These are phyloP conservation scores for Penicillium macrosclerotiorum DNA, from an alignment of 495 filamentous ascomycete genomes.

Conservation along the genomic window DNA sequence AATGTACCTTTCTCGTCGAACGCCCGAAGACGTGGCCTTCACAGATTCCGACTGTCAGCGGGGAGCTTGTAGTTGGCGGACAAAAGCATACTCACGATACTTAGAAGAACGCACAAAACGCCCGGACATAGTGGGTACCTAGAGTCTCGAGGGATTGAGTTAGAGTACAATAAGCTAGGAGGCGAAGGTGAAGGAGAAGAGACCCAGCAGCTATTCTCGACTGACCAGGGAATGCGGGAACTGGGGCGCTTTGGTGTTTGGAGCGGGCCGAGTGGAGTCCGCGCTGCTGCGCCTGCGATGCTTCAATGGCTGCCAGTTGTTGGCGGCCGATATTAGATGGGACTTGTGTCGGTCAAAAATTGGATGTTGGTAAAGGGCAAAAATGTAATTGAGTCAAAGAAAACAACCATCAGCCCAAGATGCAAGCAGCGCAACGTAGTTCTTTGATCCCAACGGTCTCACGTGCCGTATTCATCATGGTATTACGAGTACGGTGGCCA, in stretches of 20 bases:
- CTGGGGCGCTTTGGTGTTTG: conserved; percentile 28
- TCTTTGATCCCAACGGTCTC: conserved; percentile 3
- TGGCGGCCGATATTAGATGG: background rate
- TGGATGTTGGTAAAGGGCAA: background rate
- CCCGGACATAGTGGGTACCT: conserved; percentile 68
- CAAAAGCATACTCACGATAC: conserved; percentile 71
- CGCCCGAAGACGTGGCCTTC: conserved; percentile 97
- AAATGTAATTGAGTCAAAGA: background rate
- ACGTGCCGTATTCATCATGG: conserved; percentile 12
- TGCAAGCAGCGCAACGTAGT: background rate
- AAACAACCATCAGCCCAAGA: background rate
- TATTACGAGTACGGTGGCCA: conserved; percentile 13
- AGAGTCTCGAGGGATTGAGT: conserved; percentile 8
- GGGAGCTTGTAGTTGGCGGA: conserved; percentile 15
- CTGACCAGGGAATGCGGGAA: conserved; percentile 26
- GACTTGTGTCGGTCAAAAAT: background rate
- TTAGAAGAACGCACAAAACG: conserved; percentile 98
- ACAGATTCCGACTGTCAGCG: conserved; percentile 33
- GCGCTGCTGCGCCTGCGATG: conserved; percentile 6
- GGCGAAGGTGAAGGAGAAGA: conserved; percentile 21
- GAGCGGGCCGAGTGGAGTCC: conserved; percentile 31
- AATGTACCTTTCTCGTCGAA: conserved; percentile 80
- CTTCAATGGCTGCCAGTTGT: conserved; percentile 2
- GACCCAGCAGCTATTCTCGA: conserved; percentile 14
- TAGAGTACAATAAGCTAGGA: conserved; percentile 10